phyloP scores from a whole-genome alignment of 306 rosid species.

The Ormosia emarginata region DNA sequence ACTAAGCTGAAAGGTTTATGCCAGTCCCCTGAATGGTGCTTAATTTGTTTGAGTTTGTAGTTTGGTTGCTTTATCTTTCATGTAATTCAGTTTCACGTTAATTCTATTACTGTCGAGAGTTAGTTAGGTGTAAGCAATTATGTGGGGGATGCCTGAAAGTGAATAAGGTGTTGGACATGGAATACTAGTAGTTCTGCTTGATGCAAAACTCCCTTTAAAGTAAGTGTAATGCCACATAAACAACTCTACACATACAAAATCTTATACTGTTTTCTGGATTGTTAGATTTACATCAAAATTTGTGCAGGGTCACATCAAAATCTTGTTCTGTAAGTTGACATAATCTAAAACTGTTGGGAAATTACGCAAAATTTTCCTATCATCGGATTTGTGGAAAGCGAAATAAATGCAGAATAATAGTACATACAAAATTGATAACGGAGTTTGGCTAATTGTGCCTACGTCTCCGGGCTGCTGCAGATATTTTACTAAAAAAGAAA shows the following conservation, averaged over 20 bases:
- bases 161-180: not conserved
- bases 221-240: not conserved
- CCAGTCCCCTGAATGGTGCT: not conserved
- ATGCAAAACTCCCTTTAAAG: not conserved
- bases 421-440: too few species aligned
- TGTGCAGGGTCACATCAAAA: not conserved
- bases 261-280: not conserved
- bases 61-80: not conserved
- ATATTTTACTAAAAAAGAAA: too few species aligned
- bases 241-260: not conserved
- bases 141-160: not conserved
- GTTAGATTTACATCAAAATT: not conserved
- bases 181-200: not conserved
- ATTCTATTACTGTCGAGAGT: not conserved
- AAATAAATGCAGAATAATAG: too few species aligned
- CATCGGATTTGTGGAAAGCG: too few species aligned
- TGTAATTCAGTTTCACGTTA: conserved; percentile 2
- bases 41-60: not conserved
- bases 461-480: too few species aligned
- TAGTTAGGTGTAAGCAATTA: not conserved
- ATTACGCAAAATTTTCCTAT: too few species aligned
- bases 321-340: not conserved
- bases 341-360: too few species aligned
- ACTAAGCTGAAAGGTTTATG: conserved; percentile 21
- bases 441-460: too few species aligned